A percentile compares a stretch with the other conserved stretches of the same genome.
phyloP scores from a whole-genome alignment of 768 basidiomycete species.

The Lentinus tigrinus region DNA sequence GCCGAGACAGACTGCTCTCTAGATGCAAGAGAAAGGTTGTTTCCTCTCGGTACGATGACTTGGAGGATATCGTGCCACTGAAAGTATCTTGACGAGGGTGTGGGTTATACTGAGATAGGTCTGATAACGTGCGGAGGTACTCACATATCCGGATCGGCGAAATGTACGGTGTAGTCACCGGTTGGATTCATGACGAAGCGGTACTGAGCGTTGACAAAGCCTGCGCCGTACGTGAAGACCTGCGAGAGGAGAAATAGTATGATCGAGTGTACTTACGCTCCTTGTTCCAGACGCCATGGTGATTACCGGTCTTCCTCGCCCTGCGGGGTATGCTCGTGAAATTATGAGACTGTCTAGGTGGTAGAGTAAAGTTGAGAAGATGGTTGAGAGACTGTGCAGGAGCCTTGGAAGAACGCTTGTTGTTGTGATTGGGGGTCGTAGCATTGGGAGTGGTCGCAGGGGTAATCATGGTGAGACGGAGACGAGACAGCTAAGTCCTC shows the following conservation, averaged over 20 bases:
- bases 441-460: conserved; percentile 24
- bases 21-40: conserved; percentile 53
- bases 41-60: conserved; percentile 78
- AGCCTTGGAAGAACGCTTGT: conserved; percentile 65
- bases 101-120: conserved; percentile 3
- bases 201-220: conserved; percentile 95
- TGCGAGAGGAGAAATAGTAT: neutral
- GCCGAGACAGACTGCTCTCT: conserved; percentile 42
- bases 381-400: conserved; percentile 71
- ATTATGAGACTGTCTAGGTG: conserved; percentile 75
- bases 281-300: conserved; percentile 80
- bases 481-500: conserved; percentile 29
- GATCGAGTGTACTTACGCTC: conserved; percentile 67
- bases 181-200: conserved; percentile 93
- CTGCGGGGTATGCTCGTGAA: conserved; percentile 63
- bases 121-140: conserved; percentile 31
- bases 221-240: conserved; percentile 39
- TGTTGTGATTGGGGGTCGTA: conserved; percentile 55
- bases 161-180: conserved; percentile 91
- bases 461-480: conserved; percentile 19
- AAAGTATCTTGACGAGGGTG: conserved; percentile 62
- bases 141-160: conserved; percentile 96
- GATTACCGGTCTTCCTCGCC: conserved; percentile 64
- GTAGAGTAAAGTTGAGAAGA: conserved; percentile 91
- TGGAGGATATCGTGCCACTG: conserved; percentile 97